These are phyloP conservation scores for Beauveria sp. DNA, from an alignment of 2,329 filamentous ascomycete species.

Conservation along the genomic window DNA sequence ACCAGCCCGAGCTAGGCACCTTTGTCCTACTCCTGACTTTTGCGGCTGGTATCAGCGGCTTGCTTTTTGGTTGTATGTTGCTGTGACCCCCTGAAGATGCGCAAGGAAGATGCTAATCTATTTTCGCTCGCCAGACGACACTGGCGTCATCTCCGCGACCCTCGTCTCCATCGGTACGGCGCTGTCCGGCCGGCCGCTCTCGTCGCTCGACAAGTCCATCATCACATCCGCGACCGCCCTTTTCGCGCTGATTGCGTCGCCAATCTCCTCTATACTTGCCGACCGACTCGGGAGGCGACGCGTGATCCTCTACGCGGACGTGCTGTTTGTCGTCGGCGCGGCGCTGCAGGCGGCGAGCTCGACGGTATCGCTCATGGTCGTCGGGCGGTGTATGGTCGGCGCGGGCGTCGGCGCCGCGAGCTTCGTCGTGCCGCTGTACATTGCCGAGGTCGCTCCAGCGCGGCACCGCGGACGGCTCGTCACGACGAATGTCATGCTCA, in stretches of 20 bases:
- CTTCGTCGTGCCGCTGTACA: slow-evolving; percentile 81
- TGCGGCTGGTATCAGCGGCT: slow-evolving; percentile 58
- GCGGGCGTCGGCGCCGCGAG: slow-evolving; percentile 67
- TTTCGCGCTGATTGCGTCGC: slow-evolving; percentile 56
- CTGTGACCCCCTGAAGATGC: not conserved
- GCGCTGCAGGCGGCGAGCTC: slow-evolving; percentile 52
- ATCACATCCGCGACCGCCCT: slow-evolving; percentile 64
- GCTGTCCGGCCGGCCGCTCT: slow-evolving; percentile 48
- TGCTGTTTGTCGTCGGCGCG: slow-evolving; percentile 62
- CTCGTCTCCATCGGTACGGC: slow-evolving; percentile 56
- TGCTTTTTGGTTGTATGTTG: slow-evolving; percentile 58
- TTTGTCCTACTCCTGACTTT: slow-evolving; percentile 57
- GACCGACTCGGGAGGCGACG: slow-evolving; percentile 53
- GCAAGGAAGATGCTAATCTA: not conserved
- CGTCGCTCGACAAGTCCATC: slow-evolving; percentile 59
- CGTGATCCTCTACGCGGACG: slow-evolving; percentile 56
- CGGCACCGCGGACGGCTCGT: slow-evolving; percentile 70
- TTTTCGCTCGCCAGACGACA: slow-evolving; percentile 43
- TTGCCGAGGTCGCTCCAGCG: slow-evolving; percentile 76
- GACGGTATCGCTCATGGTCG: slow-evolving; percentile 56
- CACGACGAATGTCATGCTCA: slow-evolving; percentile 72
- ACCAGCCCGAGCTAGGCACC: slow-evolving; percentile 29
- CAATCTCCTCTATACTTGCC: slow-evolving; percentile 56
- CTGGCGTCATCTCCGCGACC: slow-evolving; percentile 61
- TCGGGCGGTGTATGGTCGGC: slow-evolving; percentile 62